phyloP scores from a whole-genome alignment of 73 alveolate genomes.

The Tetrahymena malaccensis region DNA sequence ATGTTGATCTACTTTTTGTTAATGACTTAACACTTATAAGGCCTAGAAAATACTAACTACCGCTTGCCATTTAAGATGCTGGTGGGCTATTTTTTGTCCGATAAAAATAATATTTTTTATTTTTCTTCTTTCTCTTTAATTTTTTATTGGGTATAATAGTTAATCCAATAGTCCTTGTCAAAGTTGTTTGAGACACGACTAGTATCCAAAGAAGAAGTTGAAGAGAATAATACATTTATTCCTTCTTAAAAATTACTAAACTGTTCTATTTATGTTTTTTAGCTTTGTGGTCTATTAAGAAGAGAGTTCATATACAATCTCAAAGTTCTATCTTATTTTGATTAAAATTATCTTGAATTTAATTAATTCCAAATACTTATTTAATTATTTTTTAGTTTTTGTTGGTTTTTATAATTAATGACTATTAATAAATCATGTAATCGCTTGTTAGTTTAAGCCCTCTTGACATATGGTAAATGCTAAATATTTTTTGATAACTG shows the following conservation, averaged over 20 bases:
- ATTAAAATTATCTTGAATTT: neutral
- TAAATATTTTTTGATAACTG: too few relatives aligned
- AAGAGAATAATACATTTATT: neutral
- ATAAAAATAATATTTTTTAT: too few relatives aligned
- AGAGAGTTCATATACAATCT: neutral
- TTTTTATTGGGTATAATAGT: neutral
- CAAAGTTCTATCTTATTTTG: neutral
- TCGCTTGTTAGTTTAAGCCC: too few relatives aligned
- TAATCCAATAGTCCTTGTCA: neutral
- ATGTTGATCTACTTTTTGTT: too few relatives aligned
- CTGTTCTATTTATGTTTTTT: neutral
- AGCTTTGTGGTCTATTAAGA: neutral
- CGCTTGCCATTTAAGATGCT: neutral
- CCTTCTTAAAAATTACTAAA: neutral
- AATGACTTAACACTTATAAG: neutral
- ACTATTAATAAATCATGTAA: neutral
- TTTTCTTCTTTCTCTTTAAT: neutral
- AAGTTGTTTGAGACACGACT: neutral
- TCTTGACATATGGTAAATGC: neutral
- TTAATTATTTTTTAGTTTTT: too few relatives aligned
- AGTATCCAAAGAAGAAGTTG: neutral
- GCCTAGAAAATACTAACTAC: neutral
- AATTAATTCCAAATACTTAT: neutral
- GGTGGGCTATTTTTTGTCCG: neutral
- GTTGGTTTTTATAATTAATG: neutral